Conservation (phyloP, 1,284 basidiomycete genomes). For the Pholiota adiposa region DNA sequence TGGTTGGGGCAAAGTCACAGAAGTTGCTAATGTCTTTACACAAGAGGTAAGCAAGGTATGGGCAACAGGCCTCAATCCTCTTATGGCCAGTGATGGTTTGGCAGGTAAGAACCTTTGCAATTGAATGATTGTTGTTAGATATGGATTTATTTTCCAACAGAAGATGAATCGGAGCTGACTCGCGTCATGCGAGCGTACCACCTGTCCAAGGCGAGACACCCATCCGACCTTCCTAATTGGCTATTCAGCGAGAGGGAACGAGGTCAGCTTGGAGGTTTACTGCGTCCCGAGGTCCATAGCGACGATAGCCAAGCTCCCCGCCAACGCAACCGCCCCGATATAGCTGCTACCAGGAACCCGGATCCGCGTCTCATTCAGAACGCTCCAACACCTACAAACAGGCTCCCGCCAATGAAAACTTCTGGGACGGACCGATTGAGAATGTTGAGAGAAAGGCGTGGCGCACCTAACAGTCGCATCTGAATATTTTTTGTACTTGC, state of each 20-base stretch:
- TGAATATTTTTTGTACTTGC: slow-evolving; percentile 1
- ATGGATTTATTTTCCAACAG: slow-evolving; percentile 31
- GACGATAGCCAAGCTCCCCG: slow-evolving; percentile 16
- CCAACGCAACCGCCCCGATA: slow-evolving; percentile 15
- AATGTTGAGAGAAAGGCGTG: slow-evolving; percentile 17
- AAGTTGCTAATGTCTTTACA: slow-evolving; percentile 56
- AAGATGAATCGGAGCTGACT: slow-evolving; percentile 62
- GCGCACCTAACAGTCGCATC: slow-evolving; percentile 8
- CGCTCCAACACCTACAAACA: slow-evolving; percentile 4
- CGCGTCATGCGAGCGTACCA: slow-evolving; percentile 73
- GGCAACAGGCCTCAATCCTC: slow-evolving; percentile 37
- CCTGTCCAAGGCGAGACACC: slow-evolving; percentile 58
- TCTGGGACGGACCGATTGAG: slow-evolving; percentile 23
- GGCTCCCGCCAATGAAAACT: slow-evolving; percentile 2
- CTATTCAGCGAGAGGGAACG: slow-evolving; percentile 65
- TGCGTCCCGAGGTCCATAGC: slow-evolving; percentile 20
- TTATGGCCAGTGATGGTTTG: slow-evolving; percentile 44
- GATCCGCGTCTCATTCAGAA: slow-evolving; percentile 14
- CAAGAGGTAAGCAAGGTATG: slow-evolving; percentile 63
- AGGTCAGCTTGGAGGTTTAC: slow-evolving; percentile 23
- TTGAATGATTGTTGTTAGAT: too few species aligned
- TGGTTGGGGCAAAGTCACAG: slow-evolving; percentile 60
- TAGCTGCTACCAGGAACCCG: slow-evolving; percentile 6
- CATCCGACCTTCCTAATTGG: slow-evolving; percentile 68
- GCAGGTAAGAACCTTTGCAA: slow-evolving; percentile 46